A percentile compares a stretch with the other conserved stretches of the same genome.
phyloP scores from a whole-genome alignment of 768 basidiomycete genomes.

The Naganishia randhawae region DNA sequence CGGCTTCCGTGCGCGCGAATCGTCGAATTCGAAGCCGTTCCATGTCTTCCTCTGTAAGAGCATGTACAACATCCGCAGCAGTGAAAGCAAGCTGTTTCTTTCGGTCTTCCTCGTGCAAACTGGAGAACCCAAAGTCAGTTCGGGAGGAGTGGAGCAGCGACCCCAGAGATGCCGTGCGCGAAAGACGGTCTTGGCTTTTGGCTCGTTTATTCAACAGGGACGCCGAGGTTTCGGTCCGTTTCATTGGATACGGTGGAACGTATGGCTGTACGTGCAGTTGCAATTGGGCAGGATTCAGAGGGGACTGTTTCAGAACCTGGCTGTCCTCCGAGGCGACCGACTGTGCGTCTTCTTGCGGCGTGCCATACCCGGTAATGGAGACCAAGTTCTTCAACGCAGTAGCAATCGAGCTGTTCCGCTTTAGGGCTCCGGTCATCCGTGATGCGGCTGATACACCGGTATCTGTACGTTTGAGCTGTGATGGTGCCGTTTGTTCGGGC shows the following conservation, averaged over 20 bases:
- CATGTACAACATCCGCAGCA: conserved; percentile 78
- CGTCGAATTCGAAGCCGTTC: conserved; percentile 75
- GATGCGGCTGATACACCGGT: conserved; percentile 34
- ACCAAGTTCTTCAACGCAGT: conserved; percentile 44
- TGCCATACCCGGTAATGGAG: conserved; percentile 42
- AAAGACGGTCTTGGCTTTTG: conserved; percentile 3
- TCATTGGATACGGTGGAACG: conserved; percentile 31
- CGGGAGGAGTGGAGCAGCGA: conserved; percentile 18
- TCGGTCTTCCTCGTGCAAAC: neutral
- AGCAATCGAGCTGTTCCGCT: conserved; percentile 44
- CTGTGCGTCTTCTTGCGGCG: conserved; percentile 26
- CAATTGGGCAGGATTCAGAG: neutral
- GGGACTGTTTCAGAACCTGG: conserved; percentile 1
- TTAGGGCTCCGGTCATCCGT: conserved; percentile 30
- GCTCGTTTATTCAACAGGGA: neutral
- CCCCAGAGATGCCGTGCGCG: conserved; percentile 18
- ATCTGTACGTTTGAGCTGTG: conserved; percentile 36
- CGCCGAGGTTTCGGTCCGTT: conserved; percentile 15
- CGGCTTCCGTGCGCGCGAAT: conserved; percentile 48
- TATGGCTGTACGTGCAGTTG: conserved; percentile 28
- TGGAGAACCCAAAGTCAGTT: conserved; percentile 22
- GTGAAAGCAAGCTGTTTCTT: conserved; percentile 52
- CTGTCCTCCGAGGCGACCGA: conserved; percentile 20
- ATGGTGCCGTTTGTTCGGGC: conserved; percentile 19
- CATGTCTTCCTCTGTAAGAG: conserved; percentile 90